Evolutionary conservation across 768 basidiomycete species (phyloP), one percentile per base, ranked within the genome.

Genomic region (Leccinum truebloodii): DNA sequence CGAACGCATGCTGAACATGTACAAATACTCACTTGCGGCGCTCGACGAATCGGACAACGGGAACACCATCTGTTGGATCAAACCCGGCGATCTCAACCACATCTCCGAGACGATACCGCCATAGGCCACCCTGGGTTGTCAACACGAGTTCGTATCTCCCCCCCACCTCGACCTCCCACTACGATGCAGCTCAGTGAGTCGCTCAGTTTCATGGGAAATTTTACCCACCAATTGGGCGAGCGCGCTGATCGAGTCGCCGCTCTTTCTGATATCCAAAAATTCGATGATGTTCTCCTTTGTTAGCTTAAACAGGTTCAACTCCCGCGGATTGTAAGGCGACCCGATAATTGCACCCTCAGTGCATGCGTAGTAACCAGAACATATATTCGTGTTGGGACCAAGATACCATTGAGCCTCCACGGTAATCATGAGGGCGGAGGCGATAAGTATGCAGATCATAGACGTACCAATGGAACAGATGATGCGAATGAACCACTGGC

Each of bases 51-150:
- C 49, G 52, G 37, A 70, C 56, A 44, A 69, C 49, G 14, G 69
- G 69, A 8, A 39, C 26, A n/a, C 67, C 69, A 39, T 66, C 59
- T 6, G 20, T 51, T 1, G 68, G 49, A 18, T 65, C 63, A 24
- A 71, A 71, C 4, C 65, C 67, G 3, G 54, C 41, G 24, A 69
- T 49, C 58, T 69, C 64, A 20, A 69, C 44, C 20, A 71, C 53
- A 32, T 71, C 67, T 1, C 62, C 64, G 4, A 71, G 59, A 26
- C 64, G 59, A 55, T 69, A 68, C 2, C 67, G 64, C 69, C 70
- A 69, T 41, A 71, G 16, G 9, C 67, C 67, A 1, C 67, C 58
- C 9, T 8, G 26, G 3, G 65, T 64, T 3, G 69, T 70, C 6
- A 67, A n/a, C 22, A 70, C 59, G 35, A 59, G 6, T 26, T 70